Conservation (phyloP, 73 alveolate genomes). For the Urostyla sp. region DNA sequence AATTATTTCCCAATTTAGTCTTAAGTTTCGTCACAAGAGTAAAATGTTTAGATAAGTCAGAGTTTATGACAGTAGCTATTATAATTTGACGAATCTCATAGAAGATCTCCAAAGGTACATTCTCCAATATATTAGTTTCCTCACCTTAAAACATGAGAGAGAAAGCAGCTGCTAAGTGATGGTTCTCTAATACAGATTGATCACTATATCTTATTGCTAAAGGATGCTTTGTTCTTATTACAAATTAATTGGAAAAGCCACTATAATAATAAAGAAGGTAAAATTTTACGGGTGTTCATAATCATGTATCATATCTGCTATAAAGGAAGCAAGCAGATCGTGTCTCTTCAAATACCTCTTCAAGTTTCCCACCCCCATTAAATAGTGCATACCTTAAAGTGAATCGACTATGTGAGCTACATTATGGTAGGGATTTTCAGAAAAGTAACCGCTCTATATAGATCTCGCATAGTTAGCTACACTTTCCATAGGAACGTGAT, state of each 20-base stretch:
- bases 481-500: background rate
- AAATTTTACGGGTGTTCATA: conserved; percentile 79
- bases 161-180: conserved; percentile 88
- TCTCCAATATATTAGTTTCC: conserved; percentile 75
- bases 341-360: conserved; percentile 47
- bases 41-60: conserved; percentile 77
- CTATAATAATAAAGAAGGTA: conserved; percentile 2
- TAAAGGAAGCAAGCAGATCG: conserved; percentile 72
- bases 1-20: conserved; percentile 73
- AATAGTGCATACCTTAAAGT: conserved; percentile 75
- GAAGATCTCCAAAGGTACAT: conserved; percentile 46
- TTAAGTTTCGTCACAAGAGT: conserved; percentile 68
- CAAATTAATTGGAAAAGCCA: conserved; percentile 73
- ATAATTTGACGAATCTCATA: conserved; percentile 68
- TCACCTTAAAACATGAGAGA: conserved; percentile 52
- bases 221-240: conserved; percentile 84
- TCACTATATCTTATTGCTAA: conserved; percentile 86
- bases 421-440: conserved; percentile 76
- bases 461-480: background rate
- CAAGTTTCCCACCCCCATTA: conserved; percentile 47
- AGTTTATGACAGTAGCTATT: conserved; percentile 55
- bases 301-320: conserved; percentile 78
- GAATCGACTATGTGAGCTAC: conserved; percentile 71
- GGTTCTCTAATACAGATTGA: conserved; percentile 81
- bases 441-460: conserved; percentile 71